phyloP scores from a whole-genome alignment of 1,284 basidiomycete species.

The Boletus semigastroideus region DNA sequence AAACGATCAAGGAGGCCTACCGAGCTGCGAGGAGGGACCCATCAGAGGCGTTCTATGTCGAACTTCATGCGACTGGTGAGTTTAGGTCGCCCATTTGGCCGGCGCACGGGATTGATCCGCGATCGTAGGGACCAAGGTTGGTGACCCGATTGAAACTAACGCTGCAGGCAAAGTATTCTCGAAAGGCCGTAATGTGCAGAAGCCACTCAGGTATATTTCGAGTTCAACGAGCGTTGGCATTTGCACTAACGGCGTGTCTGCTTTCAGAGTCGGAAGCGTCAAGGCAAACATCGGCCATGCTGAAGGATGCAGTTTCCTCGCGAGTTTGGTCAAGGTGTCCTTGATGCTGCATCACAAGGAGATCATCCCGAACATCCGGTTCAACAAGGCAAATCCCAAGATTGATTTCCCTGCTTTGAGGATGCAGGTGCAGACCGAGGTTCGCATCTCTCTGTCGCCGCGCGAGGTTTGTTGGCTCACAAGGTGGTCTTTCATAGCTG shows the following conservation, averaged over 20 bases:
- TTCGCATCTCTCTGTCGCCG: neutral
- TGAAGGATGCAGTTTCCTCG: conserved; percentile 33
- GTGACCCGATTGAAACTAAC: conserved; percentile 52
- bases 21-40: conserved; percentile 27
- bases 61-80: conserved; percentile 47
- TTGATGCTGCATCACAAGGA: conserved; percentile 32
- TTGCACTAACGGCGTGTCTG: neutral
- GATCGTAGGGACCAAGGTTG: conserved; percentile 37
- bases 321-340: conserved; percentile 29
- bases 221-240: neutral
- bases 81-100: neutral
- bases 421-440: conserved; percentile 29
- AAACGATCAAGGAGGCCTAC: conserved; percentile 33
- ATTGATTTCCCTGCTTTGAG: conserved; percentile 26
- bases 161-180: conserved; percentile 41
- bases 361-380: conserved; percentile 29
- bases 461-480: neutral
- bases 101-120: conserved; percentile 1
- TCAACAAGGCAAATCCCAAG: conserved; percentile 27
- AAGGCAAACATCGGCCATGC: conserved; percentile 34
- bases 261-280: conserved; percentile 30
- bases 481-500: conserved; percentile 9
- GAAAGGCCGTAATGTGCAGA: conserved; percentile 21
- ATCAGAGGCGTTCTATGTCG: conserved; percentile 47
- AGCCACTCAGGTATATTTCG: conserved; percentile 20